Conservation (phyloP, 208 protist species). For the Wallacemonas sp. region DNA sequence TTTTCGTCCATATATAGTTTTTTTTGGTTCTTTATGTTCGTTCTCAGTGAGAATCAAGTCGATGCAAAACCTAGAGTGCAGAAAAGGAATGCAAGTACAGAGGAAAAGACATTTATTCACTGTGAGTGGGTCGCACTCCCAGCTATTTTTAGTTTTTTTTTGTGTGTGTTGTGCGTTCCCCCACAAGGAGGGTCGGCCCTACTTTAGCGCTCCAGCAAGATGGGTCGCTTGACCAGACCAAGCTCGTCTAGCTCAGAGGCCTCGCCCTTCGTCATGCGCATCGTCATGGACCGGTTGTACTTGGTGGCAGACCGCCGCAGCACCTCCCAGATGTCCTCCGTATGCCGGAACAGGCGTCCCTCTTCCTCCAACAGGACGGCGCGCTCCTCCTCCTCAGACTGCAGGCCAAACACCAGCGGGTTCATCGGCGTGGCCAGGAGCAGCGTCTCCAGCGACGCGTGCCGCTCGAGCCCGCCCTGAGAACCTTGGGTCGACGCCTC, state of each 20-base stretch:
- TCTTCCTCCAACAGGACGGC: slow-evolving; percentile 34
- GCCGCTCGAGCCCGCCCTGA: background rate
- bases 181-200: too few relatives aligned
- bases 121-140: too few relatives aligned
- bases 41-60: too few relatives aligned
- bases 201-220: slow-evolving; percentile 11
- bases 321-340: slow-evolving; percentile 46
- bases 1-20: too few relatives aligned
- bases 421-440: background rate
- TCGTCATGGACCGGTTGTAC: slow-evolving; percentile 31
- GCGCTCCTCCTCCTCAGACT: slow-evolving; percentile 37
- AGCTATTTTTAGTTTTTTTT: slow-evolving; percentile 4
- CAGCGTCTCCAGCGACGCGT: background rate
- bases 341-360: slow-evolving; percentile 29
- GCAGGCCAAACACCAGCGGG: slow-evolving; percentile 37
- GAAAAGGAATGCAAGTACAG: too few relatives aligned
- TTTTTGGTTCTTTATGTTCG: too few relatives aligned
- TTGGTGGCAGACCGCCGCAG: slow-evolving; percentile 42
- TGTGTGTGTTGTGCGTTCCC: background rate
- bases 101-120: too few relatives aligned
- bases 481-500: background rate
- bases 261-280: slow-evolving; percentile 22
- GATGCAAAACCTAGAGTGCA: too few relatives aligned
- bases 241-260: slow-evolving; percentile 16
- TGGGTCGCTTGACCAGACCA: slow-evolving; percentile 4